A percentile compares a stretch with the other conserved stretches of the same genome.
These are phyloP conservation scores for Diaporthe ilicicola DNA, from an alignment of 2,329 filamentous ascomycete genomes.

Conservation along the genomic window DNA sequence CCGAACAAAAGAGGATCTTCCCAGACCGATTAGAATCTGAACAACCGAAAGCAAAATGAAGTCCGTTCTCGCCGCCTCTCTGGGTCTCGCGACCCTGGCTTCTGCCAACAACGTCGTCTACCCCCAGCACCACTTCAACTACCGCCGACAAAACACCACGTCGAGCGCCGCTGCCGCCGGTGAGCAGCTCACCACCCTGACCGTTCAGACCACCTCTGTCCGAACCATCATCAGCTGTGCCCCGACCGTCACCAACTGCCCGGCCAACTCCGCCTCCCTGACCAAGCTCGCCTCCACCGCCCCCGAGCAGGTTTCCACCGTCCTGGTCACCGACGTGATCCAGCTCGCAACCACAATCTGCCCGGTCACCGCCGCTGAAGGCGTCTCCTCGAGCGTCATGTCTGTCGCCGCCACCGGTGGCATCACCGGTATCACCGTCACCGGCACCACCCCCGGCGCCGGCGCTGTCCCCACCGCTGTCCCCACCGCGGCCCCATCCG, in stretches of 20 bases:
- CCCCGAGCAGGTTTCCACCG: slow-evolving; percentile 38
- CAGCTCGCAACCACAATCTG: slow-evolving; percentile 51
- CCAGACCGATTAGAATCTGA: slow-evolving; percentile 33
- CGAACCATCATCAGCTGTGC: slow-evolving; percentile 49
- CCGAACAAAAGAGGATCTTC: slow-evolving; percentile 29
- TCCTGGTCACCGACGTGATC: slow-evolving; percentile 49
- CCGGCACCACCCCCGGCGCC: slow-evolving; percentile 48
- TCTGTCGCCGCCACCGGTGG: slow-evolving; percentile 42
- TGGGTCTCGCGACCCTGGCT: slow-evolving; percentile 55
- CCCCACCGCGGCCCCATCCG: not conserved
- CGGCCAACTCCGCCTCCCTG: slow-evolving; percentile 42
- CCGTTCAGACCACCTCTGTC: slow-evolving; percentile 46
- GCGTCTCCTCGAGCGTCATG: slow-evolving; percentile 49
- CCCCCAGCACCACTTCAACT: slow-evolving; percentile 45
- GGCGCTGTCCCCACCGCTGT: slow-evolving; percentile 33
- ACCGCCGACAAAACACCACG: slow-evolving; percentile 40
- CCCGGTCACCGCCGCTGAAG: slow-evolving; percentile 50
- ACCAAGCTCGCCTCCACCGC: slow-evolving; percentile 42
- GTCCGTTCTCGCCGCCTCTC: slow-evolving; percentile 47
- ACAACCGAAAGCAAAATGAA: slow-evolving; percentile 54
- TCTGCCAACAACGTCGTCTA: slow-evolving; percentile 51
- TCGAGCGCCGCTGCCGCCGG: slow-evolving; percentile 4
- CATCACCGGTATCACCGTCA: slow-evolving; percentile 49
- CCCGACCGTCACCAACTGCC: slow-evolving; percentile 51
- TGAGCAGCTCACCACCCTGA: slow-evolving; percentile 47